These are phyloP conservation scores for Pseudopyricularia cyperi DNA, from an alignment of 2,329 filamentous ascomycete species.

Conservation along the genomic window DNA sequence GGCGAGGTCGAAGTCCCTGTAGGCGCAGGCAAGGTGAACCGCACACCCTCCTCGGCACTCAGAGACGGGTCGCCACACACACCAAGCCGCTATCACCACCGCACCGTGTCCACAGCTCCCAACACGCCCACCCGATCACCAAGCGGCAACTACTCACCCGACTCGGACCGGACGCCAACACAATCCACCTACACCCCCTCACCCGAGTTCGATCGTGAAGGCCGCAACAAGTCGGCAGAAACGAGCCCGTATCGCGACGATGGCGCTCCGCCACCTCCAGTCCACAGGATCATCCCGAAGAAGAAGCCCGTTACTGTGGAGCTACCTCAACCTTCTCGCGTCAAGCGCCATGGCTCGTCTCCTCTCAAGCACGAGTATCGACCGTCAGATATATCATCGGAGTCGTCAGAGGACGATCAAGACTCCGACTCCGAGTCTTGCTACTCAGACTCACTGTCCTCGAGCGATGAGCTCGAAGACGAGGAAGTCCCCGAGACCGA, in stretches of 20 bases:
- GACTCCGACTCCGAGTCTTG: slow-evolving; percentile 35
- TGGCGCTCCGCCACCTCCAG: slow-evolving; percentile 40
- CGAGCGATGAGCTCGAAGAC: slow-evolving; percentile 45
- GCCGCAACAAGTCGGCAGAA: slow-evolving; percentile 12
- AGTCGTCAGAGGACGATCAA: slow-evolving; percentile 35
- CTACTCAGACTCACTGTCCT: slow-evolving; percentile 28
- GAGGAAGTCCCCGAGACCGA: slow-evolving; percentile 46
- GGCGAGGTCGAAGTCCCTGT: slow-evolving; percentile 20
- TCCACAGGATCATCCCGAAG: slow-evolving; percentile 31
- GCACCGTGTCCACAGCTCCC: slow-evolving; percentile 16
- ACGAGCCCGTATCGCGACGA: slow-evolving; percentile 32
- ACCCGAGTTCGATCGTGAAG: slow-evolving; percentile 1
- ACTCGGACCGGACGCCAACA: slow-evolving; percentile 23
- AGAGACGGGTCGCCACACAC: slow-evolving; percentile 12
- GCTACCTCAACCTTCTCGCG: slow-evolving; percentile 25
- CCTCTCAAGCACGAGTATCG: slow-evolving; percentile 96
- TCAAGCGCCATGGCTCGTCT: slow-evolving; percentile 70
- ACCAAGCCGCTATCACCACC: slow-evolving; percentile 20
- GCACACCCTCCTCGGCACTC: slow-evolving; percentile 9
- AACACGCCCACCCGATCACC: slow-evolving; percentile 1
- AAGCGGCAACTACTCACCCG: not conserved
- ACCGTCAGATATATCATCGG: slow-evolving; percentile 56
- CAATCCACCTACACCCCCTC: slow-evolving; percentile 14
- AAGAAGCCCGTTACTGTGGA: slow-evolving; percentile 29
- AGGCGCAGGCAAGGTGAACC: slow-evolving; percentile 20